Percentiles rank a stretch among this genome's conserved stretches.
Evolutionary conservation across 192 early-diverging fungal species (phyloP).

Genomic region (Coemansia furcata): DNA sequence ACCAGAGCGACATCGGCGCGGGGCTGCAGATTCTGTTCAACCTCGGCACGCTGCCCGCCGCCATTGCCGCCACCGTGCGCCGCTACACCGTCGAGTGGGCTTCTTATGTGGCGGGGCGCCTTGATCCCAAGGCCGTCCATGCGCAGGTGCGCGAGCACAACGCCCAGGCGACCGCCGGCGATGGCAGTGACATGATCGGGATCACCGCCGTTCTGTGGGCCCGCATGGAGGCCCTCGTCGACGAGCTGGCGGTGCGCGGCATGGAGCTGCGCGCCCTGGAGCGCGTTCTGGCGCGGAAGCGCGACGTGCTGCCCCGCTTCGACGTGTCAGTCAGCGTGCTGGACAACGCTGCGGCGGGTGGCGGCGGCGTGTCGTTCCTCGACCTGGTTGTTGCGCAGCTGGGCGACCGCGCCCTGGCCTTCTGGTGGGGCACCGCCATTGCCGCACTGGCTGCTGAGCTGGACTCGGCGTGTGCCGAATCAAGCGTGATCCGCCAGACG

Average conservation of each 20-base stretch:
- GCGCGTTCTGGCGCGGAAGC: constrained; percentile 38
- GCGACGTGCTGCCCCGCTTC: constrained; percentile 28
- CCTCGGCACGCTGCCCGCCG: constrained; percentile 20
- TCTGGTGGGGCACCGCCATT: constrained; percentile 41
- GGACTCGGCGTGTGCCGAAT: constrained; percentile 10
- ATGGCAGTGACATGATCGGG: constrained; percentile 35
- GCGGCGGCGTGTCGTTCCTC: constrained; percentile 5
- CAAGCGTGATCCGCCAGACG: constrained; percentile 20
- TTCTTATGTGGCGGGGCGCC: not conserved
- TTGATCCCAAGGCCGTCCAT: constrained; percentile 12
- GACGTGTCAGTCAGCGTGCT: constrained; percentile 21
- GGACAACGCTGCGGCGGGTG: not conserved
- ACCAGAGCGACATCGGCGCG: constrained; percentile 24
- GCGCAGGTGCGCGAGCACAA: constrained; percentile 31
- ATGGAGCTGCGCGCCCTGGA: constrained; percentile 35
- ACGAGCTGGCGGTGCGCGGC: constrained; percentile 18
- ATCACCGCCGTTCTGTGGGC: constrained; percentile 23
- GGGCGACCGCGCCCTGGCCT: constrained; percentile 23
- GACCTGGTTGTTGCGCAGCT: constrained; percentile 21
- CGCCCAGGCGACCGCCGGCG: constrained; percentile 8
- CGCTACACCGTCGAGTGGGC: constrained; percentile 9
- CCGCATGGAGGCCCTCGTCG: constrained; percentile 17
- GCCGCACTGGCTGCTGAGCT: constrained; percentile 16
- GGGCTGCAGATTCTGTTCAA: constrained; percentile 33
- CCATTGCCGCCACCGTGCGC: constrained; percentile 7